A percentile compares a stretch with the other conserved stretches of the same genome.
Conservation (phyloP, 2,329 filamentous ascomycete genomes). For the Raffaelea ambrosiae region DNA sequence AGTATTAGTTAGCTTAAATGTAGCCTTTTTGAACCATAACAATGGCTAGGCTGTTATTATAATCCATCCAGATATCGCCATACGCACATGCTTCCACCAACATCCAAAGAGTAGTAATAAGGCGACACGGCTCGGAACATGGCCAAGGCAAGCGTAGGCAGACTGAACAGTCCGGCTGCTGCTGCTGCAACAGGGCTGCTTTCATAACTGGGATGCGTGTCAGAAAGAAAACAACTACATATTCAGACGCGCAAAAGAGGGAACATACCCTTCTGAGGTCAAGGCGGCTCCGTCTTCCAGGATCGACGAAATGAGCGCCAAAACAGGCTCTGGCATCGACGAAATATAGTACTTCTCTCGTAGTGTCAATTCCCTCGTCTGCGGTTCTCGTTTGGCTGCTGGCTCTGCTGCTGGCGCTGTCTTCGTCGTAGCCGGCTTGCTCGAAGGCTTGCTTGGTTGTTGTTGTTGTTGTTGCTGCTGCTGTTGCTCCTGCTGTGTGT, state of each 20-base stretch:
- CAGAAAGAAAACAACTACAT: too few relatives aligned
- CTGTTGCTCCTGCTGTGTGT: slow-evolving; percentile 12
- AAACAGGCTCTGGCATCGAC: slow-evolving; percentile 71
- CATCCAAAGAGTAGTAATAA: slow-evolving; percentile 58
- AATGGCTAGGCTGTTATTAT: too few relatives aligned
- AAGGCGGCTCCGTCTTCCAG: slow-evolving; percentile 54
- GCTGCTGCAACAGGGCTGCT: slow-evolving; percentile 56
- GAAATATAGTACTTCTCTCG: slow-evolving; percentile 85
- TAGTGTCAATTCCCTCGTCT: slow-evolving; percentile 61
- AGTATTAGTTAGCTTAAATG: too few relatives aligned
- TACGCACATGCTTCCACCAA: slow-evolving; percentile 55
- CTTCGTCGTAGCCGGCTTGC: slow-evolving; percentile 2
- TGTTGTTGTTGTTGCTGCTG: slow-evolving; percentile 13
- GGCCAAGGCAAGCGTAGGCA: slow-evolving; percentile 67
- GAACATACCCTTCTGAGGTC: slow-evolving; percentile 36
- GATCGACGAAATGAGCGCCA: slow-evolving; percentile 54
- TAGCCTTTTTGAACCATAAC: too few relatives aligned
- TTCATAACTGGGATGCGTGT: slow-evolving; percentile 23
- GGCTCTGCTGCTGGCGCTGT: slow-evolving; percentile 5
- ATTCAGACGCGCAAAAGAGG: too few relatives aligned
- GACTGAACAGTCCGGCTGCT: slow-evolving; percentile 58
- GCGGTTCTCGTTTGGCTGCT: neutral
- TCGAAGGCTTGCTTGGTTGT: too few relatives aligned
- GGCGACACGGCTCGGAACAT: slow-evolving; percentile 72
- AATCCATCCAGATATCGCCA: too few relatives aligned